Percentiles rank a stretch among this genome's conserved stretches.
Conservation (phyloP, 208 protist genomes). For the Herpetomonas samuelpessoai region DNA sequence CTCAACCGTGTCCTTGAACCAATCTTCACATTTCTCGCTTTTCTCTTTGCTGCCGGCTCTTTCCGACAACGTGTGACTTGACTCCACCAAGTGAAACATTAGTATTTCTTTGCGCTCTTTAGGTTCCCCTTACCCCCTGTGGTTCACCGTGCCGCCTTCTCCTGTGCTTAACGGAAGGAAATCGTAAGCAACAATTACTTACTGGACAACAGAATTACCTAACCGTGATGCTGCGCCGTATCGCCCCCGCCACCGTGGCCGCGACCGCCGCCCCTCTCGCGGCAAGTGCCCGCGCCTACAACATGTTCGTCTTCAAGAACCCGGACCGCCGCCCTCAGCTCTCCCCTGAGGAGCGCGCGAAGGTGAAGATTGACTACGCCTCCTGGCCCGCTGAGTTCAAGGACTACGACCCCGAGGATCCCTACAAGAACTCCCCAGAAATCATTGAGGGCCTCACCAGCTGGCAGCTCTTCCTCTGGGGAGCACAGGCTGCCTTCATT, state of each 20-base stretch:
- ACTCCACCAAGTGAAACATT: too few species aligned
- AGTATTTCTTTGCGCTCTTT: too few species aligned
- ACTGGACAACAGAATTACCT: neutral
- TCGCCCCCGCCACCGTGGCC: constrained; percentile 41
- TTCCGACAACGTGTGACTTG: too few species aligned
- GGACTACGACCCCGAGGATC: constrained; percentile 90
- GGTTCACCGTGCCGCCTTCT: neutral
- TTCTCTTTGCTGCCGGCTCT: too few species aligned
- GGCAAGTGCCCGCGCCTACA: constrained; percentile 65
- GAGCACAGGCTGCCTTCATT: constrained; percentile 86
- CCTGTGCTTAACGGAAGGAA: neutral
- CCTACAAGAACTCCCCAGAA: constrained; percentile 89
- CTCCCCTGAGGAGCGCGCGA: constrained; percentile 77
- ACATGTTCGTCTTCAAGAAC: constrained; percentile 87
- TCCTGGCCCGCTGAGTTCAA: constrained; percentile 91
- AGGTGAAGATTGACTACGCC: constrained; percentile 87
- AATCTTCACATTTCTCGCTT: too few species aligned
- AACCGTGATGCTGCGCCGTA: constrained; percentile 64
- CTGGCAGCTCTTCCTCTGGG: constrained; percentile 89
- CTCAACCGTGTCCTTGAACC: too few species aligned
- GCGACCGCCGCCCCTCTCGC: constrained; percentile 36
- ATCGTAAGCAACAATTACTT: neutral
- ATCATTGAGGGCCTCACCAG: constrained; percentile 86
- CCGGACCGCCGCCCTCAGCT: constrained; percentile 87
- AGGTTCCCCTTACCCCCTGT: too few species aligned